Base-by-base conservation (phyloP, 129 eudicot genomes). In the Sambucus nigra region DNA sequence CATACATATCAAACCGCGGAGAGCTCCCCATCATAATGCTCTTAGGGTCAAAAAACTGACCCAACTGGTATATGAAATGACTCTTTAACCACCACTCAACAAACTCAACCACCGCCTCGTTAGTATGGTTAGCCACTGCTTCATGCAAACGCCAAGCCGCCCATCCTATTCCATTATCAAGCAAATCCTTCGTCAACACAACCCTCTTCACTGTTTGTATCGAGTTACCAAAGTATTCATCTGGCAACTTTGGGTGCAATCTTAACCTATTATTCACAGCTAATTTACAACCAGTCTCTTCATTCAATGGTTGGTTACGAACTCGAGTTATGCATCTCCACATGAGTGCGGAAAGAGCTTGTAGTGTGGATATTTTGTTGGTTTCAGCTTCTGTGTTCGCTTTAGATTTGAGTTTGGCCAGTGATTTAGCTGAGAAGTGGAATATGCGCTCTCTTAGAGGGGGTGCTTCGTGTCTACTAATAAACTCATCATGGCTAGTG, bases 1-100 rank as follows among this genome's bases (percentile, higher is more conserved):
- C 88, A 14, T 84, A 84, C 82, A 84, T 65, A 18, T 80, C 76
- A 65, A 84, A 84, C 24, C 88, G 67, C 5, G 84, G 94, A 4
- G 84, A 84, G 5, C 76, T 76, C 13, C 76, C 88, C 64, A 80
- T 64, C 47, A 63, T 69, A 1, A 76, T 33, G 20, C 80, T 73
- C 28, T 28, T 23, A 0, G 69, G 47, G 53, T 76, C 77, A 61
- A 59, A 67, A 21, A 60, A 38, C 51, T 25, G 48, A 25, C 64
- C 26, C 13, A 57, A 25, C 26, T 73, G 62, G 46, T 64, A 76
- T 11, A 68, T 57, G 13, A 39, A 61, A 1, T 76, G 84, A 4
- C 19, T 52, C 60, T 61, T 25, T 5, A 76, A 29, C 84, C 87
- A 76, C 16, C 46, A 39, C 3, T 55, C 67, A 20, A 64, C 55